These are phyloP conservation scores for Pleurotus cornucopiae DNA, from an alignment of 768 basidiomycete species.

Conservation along the genomic window DNA sequence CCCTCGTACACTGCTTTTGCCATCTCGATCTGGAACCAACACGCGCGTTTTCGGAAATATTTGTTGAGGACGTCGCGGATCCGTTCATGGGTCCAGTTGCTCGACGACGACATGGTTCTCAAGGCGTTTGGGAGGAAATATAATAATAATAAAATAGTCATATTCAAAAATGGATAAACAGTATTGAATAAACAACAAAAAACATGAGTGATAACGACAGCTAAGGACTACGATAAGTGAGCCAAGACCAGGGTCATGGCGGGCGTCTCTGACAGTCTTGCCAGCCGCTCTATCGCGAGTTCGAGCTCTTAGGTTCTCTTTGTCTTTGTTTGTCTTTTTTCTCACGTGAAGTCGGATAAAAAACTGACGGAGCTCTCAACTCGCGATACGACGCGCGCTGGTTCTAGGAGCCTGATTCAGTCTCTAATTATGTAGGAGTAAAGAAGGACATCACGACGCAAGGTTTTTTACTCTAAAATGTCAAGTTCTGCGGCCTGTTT, in stretches of 20 bases:
- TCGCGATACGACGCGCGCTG: neutral
- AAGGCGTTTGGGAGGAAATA: too few relatives aligned
- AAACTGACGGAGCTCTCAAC: neutral
- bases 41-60: constrained; percentile 13
- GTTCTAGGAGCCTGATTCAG: neutral
- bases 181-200: neutral
- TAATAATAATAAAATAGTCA: neutral
- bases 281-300: neutral
- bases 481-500: too few relatives aligned
- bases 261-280: neutral
- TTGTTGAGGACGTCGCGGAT: constrained; percentile 9
- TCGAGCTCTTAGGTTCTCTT: neutral
- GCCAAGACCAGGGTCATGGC: neutral
- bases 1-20: constrained; percentile 9
- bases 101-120: neutral
- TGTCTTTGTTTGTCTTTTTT: neutral
- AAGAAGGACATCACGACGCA: too few relatives aligned
- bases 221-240: neutral
- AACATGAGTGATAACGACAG: neutral
- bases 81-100: neutral
- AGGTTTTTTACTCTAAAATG: too few relatives aligned
- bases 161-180: neutral
- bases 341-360: neutral
- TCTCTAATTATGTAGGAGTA: neutral
- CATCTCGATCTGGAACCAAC: constrained; percentile 13